Base-by-base conservation (phyloP, 1,284 basidiomycete genomes). In the Trametes versicolor region DNA sequence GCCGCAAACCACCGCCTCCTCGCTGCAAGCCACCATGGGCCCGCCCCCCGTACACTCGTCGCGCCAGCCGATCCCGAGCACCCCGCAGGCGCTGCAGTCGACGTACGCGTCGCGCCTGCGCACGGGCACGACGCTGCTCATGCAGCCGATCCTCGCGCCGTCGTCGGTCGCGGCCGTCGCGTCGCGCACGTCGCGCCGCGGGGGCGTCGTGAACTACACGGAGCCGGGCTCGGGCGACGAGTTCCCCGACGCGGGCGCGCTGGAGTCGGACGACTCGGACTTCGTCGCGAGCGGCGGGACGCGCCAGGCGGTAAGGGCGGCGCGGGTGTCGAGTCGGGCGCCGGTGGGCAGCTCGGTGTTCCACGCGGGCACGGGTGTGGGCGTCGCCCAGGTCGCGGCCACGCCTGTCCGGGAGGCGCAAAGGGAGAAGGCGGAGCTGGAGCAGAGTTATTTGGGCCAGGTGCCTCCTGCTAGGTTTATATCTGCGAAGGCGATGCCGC, bases 101-200 rank as follows among this genome's bases (percentile, higher is more conserved):
- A 94, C 95, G 0, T 99, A 98, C 77, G 84, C 96, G 0, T 94
- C 96, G 6, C 88, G 97, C n/a, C 82, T 99, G 61, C 89, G 94
- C n/a, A 97, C 96, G 0, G 97, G 97, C 29, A 87, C 92, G 7
- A 94, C 95, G 0, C 88, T 94, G 2, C 87, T 99, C 66, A 87
- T 99, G 78, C 97, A 99, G 75, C 96, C 97, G n/a, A 88, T 96
- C 70, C 67, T 91, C 68, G 64, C 81, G 74, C 70, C 65, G 19
- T 75, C 83, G 1, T 77, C 82, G 15, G 72, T 70, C 0, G 63
- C 78, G 2, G 72, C 77, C 0, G 74, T 82, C 4, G 79, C 84
- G 2, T 72, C 82, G 21, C 75, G 81, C 12, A 78, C 80, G 13
- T 77, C 81, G 6, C 85, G 91, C 56, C 83, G 91, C 4, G 87